A percentile compares a stretch with the other conserved stretches of the same genome.
phyloP scores from a whole-genome alignment of 352 stramenopile genomes.

The Globisporangium paroecandrum region DNA sequence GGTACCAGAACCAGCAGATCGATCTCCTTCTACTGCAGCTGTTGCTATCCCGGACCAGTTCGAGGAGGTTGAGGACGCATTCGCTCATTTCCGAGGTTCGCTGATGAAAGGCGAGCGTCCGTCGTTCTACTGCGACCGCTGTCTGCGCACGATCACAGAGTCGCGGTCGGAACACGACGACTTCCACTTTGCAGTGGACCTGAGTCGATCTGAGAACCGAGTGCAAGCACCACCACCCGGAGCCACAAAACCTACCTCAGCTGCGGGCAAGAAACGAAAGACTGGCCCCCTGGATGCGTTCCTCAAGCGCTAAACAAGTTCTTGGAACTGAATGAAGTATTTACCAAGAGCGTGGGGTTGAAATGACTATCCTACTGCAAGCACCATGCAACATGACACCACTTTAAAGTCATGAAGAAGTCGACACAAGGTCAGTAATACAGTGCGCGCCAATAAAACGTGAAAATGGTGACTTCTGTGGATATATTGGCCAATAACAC shows the following conservation, averaged over 20 bases:
- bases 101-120: neutral
- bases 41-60: neutral
- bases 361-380: neutral
- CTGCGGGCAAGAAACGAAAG: slow-evolving; percentile 21
- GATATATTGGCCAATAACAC: too few species aligned
- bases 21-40: neutral
- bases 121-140: slow-evolving; percentile 37
- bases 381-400: too few species aligned
- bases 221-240: slow-evolving; percentile 19
- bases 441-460: too few species aligned
- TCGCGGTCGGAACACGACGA: slow-evolving; percentile 45
- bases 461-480: too few species aligned
- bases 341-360: neutral
- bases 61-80: slow-evolving; percentile 3
- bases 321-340: too few species aligned
- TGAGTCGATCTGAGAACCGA: slow-evolving; percentile 29
- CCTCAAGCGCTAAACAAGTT: slow-evolving; percentile 15
- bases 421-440: neutral
- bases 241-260: neutral
- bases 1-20: neutral
- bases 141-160: slow-evolving; percentile 30
- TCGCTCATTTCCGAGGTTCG: slow-evolving; percentile 19
- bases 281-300: slow-evolving; percentile 53
- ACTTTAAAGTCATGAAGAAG: neutral
- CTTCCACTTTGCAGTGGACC: slow-evolving; percentile 53